A percentile compares a stretch with the other conserved stretches of the same genome.
Conservation (phyloP, 805 yeast species). For the Nakazawaea peltata region DNA sequence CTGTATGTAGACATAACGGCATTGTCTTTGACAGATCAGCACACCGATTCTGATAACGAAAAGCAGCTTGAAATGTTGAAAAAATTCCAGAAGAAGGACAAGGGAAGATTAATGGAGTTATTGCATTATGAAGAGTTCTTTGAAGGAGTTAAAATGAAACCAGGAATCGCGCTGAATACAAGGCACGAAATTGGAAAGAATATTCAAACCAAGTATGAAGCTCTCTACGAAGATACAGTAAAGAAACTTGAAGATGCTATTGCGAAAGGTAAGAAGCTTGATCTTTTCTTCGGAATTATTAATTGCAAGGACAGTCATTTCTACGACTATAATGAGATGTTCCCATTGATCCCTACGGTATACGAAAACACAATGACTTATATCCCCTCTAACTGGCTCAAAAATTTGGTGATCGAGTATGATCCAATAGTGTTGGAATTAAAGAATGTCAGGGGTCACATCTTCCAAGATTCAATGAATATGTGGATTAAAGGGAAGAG, state of each 20-base stretch:
- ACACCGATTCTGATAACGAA: background rate
- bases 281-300: conserved; percentile 5
- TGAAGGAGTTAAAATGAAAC: conserved; percentile 2
- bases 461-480: background rate
- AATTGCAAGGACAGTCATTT: conserved; percentile 53
- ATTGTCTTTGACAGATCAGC: conserved; percentile 13
- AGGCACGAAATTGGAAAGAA: too few relatives aligned
- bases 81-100: conserved; percentile 1
- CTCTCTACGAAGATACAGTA: background rate
- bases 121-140: conserved; percentile 4
- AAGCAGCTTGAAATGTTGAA: background rate
- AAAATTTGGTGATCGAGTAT: conserved; percentile 7
- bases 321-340: conserved; percentile 32
- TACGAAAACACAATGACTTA: conserved; percentile 50
- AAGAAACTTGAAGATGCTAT: background rate
- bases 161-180: background rate
- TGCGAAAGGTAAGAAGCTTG: background rate
- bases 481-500: conserved; percentile 3
- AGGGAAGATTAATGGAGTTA: background rate
- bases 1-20: conserved; percentile 38
- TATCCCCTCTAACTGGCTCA: conserved; percentile 34
- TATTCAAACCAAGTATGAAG: background rate
- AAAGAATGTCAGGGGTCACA: background rate
- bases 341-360: conserved; percentile 38
- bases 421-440: background rate